Evolutionary conservation across 2,329 filamentous ascomycete genomes (phyloP), one percentile per base, ranked within the genome.

Genomic region (Aspergillaceae sp.): DNA sequence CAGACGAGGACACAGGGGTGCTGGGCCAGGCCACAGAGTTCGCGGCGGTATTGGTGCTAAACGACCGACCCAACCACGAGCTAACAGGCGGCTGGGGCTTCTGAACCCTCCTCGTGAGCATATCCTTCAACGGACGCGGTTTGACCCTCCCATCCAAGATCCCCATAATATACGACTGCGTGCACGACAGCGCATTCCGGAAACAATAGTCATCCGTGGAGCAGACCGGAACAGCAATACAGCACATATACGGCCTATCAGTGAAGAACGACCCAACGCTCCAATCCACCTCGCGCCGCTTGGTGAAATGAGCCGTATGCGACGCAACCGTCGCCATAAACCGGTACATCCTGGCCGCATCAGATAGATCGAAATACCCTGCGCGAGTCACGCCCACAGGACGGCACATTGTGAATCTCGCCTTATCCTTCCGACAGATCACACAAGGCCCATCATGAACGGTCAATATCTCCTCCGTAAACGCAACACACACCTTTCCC

Each of bases 201-300:
- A 38, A 36, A 11, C 49, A 51, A 28, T 47, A 10, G 6, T 29
- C 43, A 3, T 38, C 40, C 4, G 37, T 4, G 3, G 38, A 38
- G 42, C 47, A 51, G 4, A 51, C 32, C 2, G 49, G 49, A 5
- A 51, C 40, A 8, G 47, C 45, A 7, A 51, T 29, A 3, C 30
- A 29, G 32, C 49, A 51, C 9, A 51, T 27, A 29, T 47, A 51
- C 4, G 49, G 47, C 28, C 41, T 43, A 29, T 47, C 49, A 9
- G 42, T 42, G 28, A 40, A 8, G 9, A 47, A 38, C 29, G n/a
- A 40, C 7, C 48, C 48, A 37, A 50, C 42, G 9, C 42, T 40
- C 48, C 45, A 50, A 28, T 47, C 19, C 3, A 45, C 28, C 32
- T 47, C 45, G 10, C 30, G 42, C 6, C 9, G 27, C 3, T 27